phyloP scores from a whole-genome alignment of 768 basidiomycete species.

The Tricholoma saponaceum region DNA sequence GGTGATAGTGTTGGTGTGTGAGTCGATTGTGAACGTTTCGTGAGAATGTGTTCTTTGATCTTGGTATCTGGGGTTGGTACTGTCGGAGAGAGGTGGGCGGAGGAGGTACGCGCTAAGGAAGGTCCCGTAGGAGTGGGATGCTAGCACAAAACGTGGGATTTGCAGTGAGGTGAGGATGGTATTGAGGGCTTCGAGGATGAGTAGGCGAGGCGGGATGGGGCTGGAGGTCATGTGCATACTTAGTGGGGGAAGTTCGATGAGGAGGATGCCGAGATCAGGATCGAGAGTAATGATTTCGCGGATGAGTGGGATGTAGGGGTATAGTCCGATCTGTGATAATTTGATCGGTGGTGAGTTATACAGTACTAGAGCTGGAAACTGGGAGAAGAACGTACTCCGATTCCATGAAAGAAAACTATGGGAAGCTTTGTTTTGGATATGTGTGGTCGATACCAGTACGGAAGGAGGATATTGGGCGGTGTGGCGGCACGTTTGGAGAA shows the following conservation, averaged over 20 bases:
- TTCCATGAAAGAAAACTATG: slow-evolving; percentile 64
- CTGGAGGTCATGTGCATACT: slow-evolving; percentile 52
- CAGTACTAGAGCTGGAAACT: neutral
- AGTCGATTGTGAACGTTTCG: no score
- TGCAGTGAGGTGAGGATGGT: slow-evolving; percentile 40
- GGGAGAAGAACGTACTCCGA: slow-evolving; percentile 43
- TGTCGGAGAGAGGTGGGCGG: slow-evolving; percentile 28
- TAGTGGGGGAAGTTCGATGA: slow-evolving; percentile 57
- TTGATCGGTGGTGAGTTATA: neutral
- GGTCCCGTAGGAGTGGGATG: slow-evolving; percentile 62
- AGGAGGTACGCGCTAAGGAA: slow-evolving; percentile 52
- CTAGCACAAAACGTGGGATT: slow-evolving; percentile 38
- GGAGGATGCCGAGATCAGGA: slow-evolving; percentile 53
- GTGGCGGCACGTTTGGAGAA: slow-evolving; percentile 39
- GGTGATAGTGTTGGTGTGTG: neutral
- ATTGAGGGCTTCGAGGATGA: slow-evolving; percentile 39
- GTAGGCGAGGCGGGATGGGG: slow-evolving; percentile 38
- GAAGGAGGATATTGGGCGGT: slow-evolving; percentile 27
- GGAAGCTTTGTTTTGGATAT: slow-evolving; percentile 42
- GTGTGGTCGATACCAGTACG: slow-evolving; percentile 43
- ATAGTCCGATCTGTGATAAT: slow-evolving; percentile 52
- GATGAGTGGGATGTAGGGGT: slow-evolving; percentile 52
- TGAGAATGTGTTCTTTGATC: no score
- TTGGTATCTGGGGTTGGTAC: neutral
- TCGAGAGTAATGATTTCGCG: slow-evolving; percentile 37